phyloP scores from a whole-genome alignment of 202 grass and related monocot species.

The Zoysia matrella region DNA sequence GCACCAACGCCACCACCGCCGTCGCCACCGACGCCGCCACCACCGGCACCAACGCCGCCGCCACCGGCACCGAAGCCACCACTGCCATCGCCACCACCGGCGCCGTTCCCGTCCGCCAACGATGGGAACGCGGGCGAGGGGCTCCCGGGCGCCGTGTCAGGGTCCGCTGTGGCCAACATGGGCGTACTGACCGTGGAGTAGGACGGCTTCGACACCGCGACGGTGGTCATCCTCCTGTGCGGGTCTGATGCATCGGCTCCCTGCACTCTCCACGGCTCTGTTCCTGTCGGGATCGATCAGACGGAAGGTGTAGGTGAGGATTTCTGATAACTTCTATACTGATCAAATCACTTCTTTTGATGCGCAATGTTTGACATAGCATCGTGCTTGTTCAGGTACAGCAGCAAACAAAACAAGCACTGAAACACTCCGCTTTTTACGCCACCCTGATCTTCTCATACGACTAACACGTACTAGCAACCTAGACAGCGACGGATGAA shows the following conservation, averaged over 20 bases:
- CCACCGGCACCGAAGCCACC: no score
- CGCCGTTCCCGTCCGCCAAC: slow-evolving; percentile 19
- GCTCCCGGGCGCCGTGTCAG: slow-evolving; percentile 4
- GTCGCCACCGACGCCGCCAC: no score
- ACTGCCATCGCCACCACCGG: neutral
- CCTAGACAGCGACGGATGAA: neutral
- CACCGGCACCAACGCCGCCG: no score
- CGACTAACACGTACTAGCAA: neutral
- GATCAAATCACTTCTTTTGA: slow-evolving; percentile 9
- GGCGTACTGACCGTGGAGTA: slow-evolving; percentile 55
- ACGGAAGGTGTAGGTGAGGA: slow-evolving; percentile 3
- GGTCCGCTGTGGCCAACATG: slow-evolving; percentile 26
- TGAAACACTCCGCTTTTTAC: neutral
- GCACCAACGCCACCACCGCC: no score
- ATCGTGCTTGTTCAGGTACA: neutral
- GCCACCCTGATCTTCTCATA: neutral
- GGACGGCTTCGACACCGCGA: slow-evolving; percentile 79
- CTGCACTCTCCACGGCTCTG: slow-evolving; percentile 25
- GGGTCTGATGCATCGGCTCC: neutral
- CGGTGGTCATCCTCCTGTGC: slow-evolving; percentile 58
- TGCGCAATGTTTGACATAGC: neutral
- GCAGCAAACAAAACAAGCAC: neutral
- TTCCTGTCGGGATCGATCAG: slow-evolving; percentile 33
- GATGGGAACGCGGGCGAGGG: slow-evolving; percentile 42
- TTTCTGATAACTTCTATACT: neutral